These are phyloP conservation scores for Pseudopithomyces maydicus DNA, from an alignment of 2,329 filamentous ascomycete genomes.

Conservation along the genomic window DNA sequence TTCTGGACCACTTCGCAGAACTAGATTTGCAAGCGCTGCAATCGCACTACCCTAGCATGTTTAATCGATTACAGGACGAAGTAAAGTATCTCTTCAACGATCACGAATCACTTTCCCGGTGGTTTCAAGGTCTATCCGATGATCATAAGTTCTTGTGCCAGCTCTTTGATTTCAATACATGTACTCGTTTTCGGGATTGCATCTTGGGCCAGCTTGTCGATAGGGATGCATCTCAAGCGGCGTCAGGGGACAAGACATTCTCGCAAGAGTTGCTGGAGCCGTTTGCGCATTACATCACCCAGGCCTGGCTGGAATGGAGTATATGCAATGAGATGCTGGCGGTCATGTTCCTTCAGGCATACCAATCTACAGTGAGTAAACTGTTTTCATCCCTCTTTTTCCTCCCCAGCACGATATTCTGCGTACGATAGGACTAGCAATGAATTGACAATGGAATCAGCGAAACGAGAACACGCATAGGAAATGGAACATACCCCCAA, in stretches of 20 bases:
- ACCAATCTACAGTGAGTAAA: not conserved
- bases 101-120: not conserved
- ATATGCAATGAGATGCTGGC: not conserved
- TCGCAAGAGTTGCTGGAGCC: not conserved
- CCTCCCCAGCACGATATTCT: not conserved
- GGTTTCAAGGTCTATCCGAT: not conserved
- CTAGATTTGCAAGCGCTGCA: not conserved
- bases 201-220: not conserved
- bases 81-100: not conserved
- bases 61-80: not conserved
- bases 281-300: not conserved
- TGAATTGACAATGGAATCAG: not conserved
- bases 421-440: not conserved
- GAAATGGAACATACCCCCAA: not conserved
- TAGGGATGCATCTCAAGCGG: too few species aligned
- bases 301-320: not conserved
- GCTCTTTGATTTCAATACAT: not conserved
- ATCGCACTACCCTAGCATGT: not conserved
- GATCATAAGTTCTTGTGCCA: not conserved
- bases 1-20: not conserved
- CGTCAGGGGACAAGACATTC: not conserved
- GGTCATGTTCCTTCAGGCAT: not conserved
- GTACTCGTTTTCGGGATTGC: not conserved
- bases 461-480: not conserved
- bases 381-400: not conserved